Evolutionary conservation across 169 alveolate species (phyloP), one percentile per base, ranked within the genome.

Genomic region (Cardiosporidium cionae): DNA sequence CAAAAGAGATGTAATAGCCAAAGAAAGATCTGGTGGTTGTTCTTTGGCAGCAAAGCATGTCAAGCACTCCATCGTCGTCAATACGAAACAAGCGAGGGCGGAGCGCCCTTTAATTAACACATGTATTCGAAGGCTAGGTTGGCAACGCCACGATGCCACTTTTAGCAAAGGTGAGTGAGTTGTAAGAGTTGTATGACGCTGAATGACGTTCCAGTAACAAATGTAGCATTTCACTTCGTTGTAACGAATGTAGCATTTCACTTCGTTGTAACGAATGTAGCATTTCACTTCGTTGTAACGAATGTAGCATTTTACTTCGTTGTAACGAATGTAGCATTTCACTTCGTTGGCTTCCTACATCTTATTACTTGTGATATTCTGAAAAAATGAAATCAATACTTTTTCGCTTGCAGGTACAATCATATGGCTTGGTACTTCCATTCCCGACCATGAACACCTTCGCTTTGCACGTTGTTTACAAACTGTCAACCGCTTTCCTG

Each of bases 361-460:
- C n/a, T n/a, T n/a, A n/a, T n/a, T n/a, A n/a, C n/a, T n/a, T n/a
- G n/a, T n/a, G n/a, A n/a, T n/a, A n/a, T n/a, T n/a, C n/a, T n/a
- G n/a, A n/a, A n/a, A n/a, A n/a, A n/a, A n/a, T n/a, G n/a, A n/a
- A n/a, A n/a, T n/a, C n/a, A n/a, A n/a, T n/a, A n/a, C n/a, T n/a
- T n/a, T n/a, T n/a, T n/a, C n/a, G n/a, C n/a, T n/a, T n/a, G n/a
- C 76, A 76, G 82, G 82, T 1, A 66, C 66, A 32, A 76, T 76
- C 6, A 65, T 76, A 9, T 76, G 82, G 82, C 70, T 68, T 28
- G 82, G 82, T 3, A 72, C 75, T 35, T 76, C 82, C 0, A 73
- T 68, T 34, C 76, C 82, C 25, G 82, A 76, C 71, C 65, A 58
- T 63, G 82, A 76, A 28, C 82, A 76, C 22, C 72, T 76, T 25